Conservation (phyloP, 306 rosid species). For the Hippophae gyantsensis region DNA sequence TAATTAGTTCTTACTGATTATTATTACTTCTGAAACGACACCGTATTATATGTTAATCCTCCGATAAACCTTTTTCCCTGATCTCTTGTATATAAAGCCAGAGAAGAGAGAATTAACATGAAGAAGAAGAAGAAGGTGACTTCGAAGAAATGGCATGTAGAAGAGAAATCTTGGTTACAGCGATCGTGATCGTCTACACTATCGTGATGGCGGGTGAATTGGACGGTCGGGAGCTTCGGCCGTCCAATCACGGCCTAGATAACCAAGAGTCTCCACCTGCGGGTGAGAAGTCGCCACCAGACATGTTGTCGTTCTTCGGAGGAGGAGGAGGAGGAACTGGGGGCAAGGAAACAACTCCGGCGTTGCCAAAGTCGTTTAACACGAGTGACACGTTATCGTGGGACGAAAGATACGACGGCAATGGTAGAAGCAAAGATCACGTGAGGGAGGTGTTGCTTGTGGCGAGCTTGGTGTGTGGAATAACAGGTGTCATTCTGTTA, state of each 20-base stretch:
- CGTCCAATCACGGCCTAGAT: slow-evolving; percentile 67
- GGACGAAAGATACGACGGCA: neutral
- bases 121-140: neutral
- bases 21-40: too few species aligned
- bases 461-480: slow-evolving; percentile 62
- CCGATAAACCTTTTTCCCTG: too few species aligned
- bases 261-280: slow-evolving; percentile 42
- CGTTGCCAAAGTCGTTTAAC: slow-evolving; percentile 36
- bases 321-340: slow-evolving; percentile 26
- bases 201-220: slow-evolving; percentile 20
- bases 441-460: slow-evolving; percentile 34
- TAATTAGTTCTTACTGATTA: too few species aligned
- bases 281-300: slow-evolving; percentile 26
- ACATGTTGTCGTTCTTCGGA: slow-evolving; percentile 58
- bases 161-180: neutral
- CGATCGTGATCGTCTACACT: slow-evolving; percentile 4
- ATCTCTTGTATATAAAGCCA: too few species aligned
- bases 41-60: too few species aligned
- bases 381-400: slow-evolving; percentile 44
- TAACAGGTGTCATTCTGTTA: slow-evolving; percentile 63
- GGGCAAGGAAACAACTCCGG: slow-evolving; percentile 11
- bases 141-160: slow-evolving; percentile 9
- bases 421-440: slow-evolving; percentile 18
- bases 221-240: slow-evolving; percentile 55
- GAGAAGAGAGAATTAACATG: too few species aligned